Percentiles rank a stretch among this genome's conserved stretches.
Evolutionary conservation across 345 rosid genomes (phyloP).

Genomic region (Eutrema yunnanense): DNA sequence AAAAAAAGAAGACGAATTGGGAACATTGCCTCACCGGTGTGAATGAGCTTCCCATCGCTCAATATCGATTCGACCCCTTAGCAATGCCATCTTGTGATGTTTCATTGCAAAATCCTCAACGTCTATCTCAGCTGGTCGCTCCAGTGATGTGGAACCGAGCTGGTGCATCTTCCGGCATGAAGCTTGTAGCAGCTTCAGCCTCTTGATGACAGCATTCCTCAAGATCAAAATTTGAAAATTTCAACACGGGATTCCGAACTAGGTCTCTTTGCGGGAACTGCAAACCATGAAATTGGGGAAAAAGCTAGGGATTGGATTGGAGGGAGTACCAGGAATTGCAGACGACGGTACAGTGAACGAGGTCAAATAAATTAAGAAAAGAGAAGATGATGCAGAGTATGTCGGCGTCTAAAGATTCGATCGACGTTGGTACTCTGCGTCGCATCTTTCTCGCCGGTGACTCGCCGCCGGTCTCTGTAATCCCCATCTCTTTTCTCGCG

Average conservation of each 20-base stretch:
- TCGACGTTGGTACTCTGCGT: slow-evolving; percentile 35
- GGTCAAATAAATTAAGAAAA: slow-evolving; percentile 60
- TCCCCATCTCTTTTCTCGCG: slow-evolving; percentile 13
- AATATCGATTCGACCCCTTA: slow-evolving; percentile 40
- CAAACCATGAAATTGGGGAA: neutral
- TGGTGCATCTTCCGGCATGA: slow-evolving; percentile 43
- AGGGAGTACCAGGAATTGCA: slow-evolving; percentile 64
- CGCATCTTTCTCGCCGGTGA: slow-evolving; percentile 39
- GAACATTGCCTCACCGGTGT: slow-evolving; percentile 39
- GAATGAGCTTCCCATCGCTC: slow-evolving; percentile 87
- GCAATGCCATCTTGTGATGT: slow-evolving; percentile 52
- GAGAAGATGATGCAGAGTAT: slow-evolving; percentile 67
- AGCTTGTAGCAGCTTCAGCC: slow-evolving; percentile 48
- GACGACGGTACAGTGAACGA: slow-evolving; percentile 71
- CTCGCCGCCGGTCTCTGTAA: slow-evolving; percentile 20
- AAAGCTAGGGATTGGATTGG: neutral
- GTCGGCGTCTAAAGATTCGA: slow-evolving; percentile 48
- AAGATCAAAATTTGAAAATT: neutral
- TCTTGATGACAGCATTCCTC: slow-evolving; percentile 52
- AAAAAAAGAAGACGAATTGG: neutral
- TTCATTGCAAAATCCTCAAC: slow-evolving; percentile 59
- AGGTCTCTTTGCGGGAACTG: neutral
- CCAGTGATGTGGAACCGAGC: slow-evolving; percentile 25
- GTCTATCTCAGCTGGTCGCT: slow-evolving; percentile 32
- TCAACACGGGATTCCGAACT: neutral